Base-by-base conservation (phyloP, 352 stramenopile genomes). In the Phytophthora pinifolia region DNA sequence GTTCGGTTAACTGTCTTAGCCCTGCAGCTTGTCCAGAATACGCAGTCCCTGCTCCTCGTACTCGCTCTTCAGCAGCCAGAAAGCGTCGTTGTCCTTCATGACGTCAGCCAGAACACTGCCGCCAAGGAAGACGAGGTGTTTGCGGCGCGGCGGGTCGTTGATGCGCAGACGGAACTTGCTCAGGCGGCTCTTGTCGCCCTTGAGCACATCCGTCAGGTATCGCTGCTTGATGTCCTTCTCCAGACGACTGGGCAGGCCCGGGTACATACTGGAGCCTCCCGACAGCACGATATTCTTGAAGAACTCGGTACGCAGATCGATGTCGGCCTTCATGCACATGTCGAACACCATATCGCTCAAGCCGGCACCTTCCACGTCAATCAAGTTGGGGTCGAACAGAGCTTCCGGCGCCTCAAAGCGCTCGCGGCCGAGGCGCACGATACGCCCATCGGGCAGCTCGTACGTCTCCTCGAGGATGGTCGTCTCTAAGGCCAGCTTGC, bases 211-310 rank as follows among this genome's bases (percentile, higher is more conserved):
- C 14, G 70, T 88, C 22, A 94, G 56, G 54, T 73, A 73, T 22
- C 65, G 50, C 46, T 73, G 65, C 54, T 73, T 73, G 45, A 97
- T 92, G 55, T 97, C 93, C 61, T 97, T 97, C 69, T 98, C 89
- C 20, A 98, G 72, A 54, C 94, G 86, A 36, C 82, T 96, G 6
- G 92, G 90, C 15, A 98, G 71, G 30, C 96, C 96, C n/a, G 93
- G 93, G 74, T 98, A 98, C 93, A 98, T 98, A 65, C 79, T 97
- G 15, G 88, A 97, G 15, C 96, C 96, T 27, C 92, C 92, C 3
- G 78, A 95, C 7, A 98, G 80, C 67, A 97, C 88, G 62, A 99
- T 98, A 73, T 99, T 98, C 60, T 98, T 98, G 73, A 98, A 99
- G 42, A 99, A 98, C 49, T 97, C 96, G 5, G 81, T 80, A 45